Evolutionary conservation across 2,329 filamentous ascomycete species (phyloP), one percentile per base, ranked within the genome.

Genomic region (Aspergillus sp.): DNA sequence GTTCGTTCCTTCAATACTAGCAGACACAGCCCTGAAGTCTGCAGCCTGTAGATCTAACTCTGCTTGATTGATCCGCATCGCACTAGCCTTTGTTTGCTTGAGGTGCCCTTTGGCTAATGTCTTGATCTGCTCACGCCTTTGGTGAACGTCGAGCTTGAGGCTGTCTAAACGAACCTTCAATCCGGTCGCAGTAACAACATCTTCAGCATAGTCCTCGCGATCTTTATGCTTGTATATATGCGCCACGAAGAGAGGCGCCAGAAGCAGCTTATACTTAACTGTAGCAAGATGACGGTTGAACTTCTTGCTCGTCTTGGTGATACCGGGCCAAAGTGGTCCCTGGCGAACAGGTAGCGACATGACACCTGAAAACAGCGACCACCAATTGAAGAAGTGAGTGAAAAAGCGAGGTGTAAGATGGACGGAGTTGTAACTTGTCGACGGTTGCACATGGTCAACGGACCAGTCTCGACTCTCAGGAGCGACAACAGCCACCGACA

Each of bases 151-250:
- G 41, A 99, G 83, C 85, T 96, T 96, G 71, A 97, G 95, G 75
- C 90, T 96, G 71, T 97, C 93, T 47, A 99, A 84, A 48, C 92
- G 87, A 61, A 96, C 89, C 73, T 99, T 99, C 56, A 99, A 78
- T n/a, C 95, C 94, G 3, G 94, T 99, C 0, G 93, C 93, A 44
- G 90, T 94, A 5, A 96, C 89, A 0, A 87, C 81, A 57, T 85
- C 79, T 56, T 92, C 87, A 0, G 83, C 80, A 65, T 90, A 89
- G 54, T 96, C 91, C 65, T 96, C 93, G 0, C 85, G 85, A 65
- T 99, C 94, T 69, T 96, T 96, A 76, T 99, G 94, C 71, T 96
- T 97, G 76, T 99, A 99, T 30, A 99, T 91, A 64, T 99, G 94
- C 61, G 92, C 95, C 57, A 99, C 83, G 70, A 95, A 99, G 2